Percentiles rank a stretch among this genome's conserved stretches.
phyloP scores from a whole-genome alignment of 768 basidiomycete genomes.

The Antrodiella citrinella region DNA sequence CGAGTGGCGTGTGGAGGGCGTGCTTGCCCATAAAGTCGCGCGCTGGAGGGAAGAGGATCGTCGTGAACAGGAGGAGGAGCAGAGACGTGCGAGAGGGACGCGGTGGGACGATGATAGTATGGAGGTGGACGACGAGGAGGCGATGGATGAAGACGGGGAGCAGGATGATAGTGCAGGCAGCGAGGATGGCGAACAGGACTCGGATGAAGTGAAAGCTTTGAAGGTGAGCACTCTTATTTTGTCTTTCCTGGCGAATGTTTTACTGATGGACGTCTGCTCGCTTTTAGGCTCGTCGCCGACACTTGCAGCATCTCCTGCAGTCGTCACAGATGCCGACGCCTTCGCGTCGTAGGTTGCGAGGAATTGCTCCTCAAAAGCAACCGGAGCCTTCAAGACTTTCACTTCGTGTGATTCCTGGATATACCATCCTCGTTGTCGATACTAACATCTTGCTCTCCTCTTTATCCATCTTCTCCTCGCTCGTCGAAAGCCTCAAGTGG shows the following conservation, averaged over 20 bases:
- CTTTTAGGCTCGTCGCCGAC: conserved; percentile 65
- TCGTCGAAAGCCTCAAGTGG: conserved; percentile 79
- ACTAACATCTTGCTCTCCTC: conserved; percentile 92
- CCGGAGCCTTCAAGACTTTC: conserved; percentile 28
- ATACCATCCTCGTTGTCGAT: conserved; percentile 86
- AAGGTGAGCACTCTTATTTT: conserved; percentile 44
- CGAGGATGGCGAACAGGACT: conserved; percentile 59
- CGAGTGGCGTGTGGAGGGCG: conserved; percentile 57
- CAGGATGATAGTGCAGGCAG: conserved; percentile 36
- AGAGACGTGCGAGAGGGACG: conserved; percentile 50
- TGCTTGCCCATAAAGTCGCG: conserved; percentile 58
- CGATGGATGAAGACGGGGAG: conserved; percentile 34
- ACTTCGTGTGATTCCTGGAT: conserved; percentile 67
- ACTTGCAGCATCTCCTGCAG: conserved; percentile 62
- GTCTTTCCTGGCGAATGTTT: conserved; percentile 12
- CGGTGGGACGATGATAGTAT: conserved; percentile 61
- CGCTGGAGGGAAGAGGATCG: conserved; percentile 66
- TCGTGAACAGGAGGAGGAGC: conserved; percentile 60
- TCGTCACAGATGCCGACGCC: conserved; percentile 27
- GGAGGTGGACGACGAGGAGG: conserved; percentile 60
- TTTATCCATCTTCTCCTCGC: conserved; percentile 56
- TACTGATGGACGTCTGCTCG: no score
- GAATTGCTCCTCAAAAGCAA: conserved; percentile 22
- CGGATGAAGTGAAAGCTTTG: conserved; percentile 67
- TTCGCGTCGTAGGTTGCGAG: conserved; percentile 19